Conservation (phyloP, 352 stramenopile species). For the Hyaloperonospora brassicae region DNA sequence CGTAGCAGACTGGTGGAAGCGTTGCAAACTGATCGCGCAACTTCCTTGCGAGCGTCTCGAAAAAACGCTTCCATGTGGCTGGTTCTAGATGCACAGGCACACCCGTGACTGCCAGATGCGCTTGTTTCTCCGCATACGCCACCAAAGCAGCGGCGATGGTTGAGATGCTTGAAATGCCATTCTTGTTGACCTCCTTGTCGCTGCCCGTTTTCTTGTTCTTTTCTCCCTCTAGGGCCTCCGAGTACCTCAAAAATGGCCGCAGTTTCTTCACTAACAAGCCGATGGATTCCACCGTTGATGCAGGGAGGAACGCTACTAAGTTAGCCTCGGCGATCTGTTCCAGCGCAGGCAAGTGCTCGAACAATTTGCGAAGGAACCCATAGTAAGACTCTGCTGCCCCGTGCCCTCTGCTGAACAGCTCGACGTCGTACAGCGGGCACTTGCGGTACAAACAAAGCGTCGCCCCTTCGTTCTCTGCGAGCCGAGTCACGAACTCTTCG, state of each 20-base stretch:
- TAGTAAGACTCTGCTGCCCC: slow-evolving; percentile 48
- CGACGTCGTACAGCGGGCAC: slow-evolving; percentile 38
- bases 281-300: slow-evolving; percentile 43
- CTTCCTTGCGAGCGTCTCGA: slow-evolving; percentile 40
- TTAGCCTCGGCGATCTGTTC: slow-evolving; percentile 54
- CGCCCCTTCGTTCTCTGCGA: slow-evolving; percentile 30
- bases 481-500: slow-evolving; percentile 42
- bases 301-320: slow-evolving; percentile 36
- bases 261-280: slow-evolving; percentile 61
- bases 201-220: slow-evolving; percentile 65
- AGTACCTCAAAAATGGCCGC: slow-evolving; percentile 62
- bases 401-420: slow-evolving; percentile 16
- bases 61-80: slow-evolving; percentile 54
- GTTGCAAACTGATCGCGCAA: slow-evolving; percentile 47
- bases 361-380: slow-evolving; percentile 47
- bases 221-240: slow-evolving; percentile 63
- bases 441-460: slow-evolving; percentile 40
- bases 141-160: slow-evolving; percentile 65
- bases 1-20: slow-evolving; percentile 51
- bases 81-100: slow-evolving; percentile 33
- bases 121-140: slow-evolving; percentile 61
- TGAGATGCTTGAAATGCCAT: slow-evolving; percentile 65
- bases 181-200: slow-evolving; percentile 70
- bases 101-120: slow-evolving; percentile 17
- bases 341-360: slow-evolving; percentile 35